Evolutionary conservation across 1,284 basidiomycete genomes (phyloP).

Genomic region (Coniferiporia weirii): DNA sequence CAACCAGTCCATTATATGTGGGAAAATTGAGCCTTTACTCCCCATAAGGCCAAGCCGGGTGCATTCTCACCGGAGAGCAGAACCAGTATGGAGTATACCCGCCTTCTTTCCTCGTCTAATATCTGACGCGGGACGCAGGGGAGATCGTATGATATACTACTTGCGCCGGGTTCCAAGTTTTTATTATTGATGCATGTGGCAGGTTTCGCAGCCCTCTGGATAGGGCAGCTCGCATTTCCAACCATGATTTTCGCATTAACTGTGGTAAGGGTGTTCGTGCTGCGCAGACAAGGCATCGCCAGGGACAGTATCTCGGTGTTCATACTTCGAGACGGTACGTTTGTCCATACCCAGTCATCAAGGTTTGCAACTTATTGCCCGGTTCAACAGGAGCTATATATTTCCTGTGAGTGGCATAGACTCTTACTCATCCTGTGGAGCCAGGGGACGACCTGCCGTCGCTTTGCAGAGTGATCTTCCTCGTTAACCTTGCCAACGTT

Average conservation of each 20-base stretch:
- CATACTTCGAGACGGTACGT: slow-evolving; percentile 1
- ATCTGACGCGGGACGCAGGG: not conserved
- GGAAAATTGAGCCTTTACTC: not conserved
- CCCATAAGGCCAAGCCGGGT: slow-evolving; percentile 8
- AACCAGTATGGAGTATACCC: not conserved
- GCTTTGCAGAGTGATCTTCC: slow-evolving; percentile 7
- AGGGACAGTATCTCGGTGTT: not conserved
- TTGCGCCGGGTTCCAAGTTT: not conserved
- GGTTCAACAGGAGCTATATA: not conserved
- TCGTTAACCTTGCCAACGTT: slow-evolving; percentile 5
- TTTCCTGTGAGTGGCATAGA: not conserved
- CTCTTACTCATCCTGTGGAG: not conserved
- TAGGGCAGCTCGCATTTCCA: slow-evolving; percentile 17
- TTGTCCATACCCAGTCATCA: not conserved
- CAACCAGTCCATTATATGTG: not conserved
- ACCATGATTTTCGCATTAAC: slow-evolving; percentile 16
- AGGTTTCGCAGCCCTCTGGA: slow-evolving; percentile 18
- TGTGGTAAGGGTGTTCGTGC: slow-evolving; percentile 3
- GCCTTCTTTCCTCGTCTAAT: not conserved
- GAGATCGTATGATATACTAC: slow-evolving; percentile 6
- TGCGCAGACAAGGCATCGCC: not conserved
- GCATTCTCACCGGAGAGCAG: slow-evolving; percentile 12
- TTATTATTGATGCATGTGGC: not conserved
- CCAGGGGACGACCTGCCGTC: not conserved
- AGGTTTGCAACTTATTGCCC: not conserved